These are phyloP conservation scores for Turnera subulata DNA, from an alignment of 345 rosid genomes.

Conservation along the genomic window DNA sequence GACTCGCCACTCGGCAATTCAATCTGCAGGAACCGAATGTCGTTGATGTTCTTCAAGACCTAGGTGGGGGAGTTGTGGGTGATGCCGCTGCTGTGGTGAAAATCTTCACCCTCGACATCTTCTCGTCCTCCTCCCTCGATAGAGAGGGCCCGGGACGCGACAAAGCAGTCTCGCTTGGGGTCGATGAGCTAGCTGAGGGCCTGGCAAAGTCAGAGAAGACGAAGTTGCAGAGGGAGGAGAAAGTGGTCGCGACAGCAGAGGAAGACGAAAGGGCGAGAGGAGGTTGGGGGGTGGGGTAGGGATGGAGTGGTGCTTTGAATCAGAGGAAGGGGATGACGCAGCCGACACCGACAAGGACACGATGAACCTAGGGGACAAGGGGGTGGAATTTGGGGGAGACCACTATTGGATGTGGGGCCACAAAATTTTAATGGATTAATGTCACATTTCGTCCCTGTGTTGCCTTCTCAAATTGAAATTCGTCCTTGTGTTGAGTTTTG, in stretches of 20 bases:
- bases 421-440: too few species aligned
- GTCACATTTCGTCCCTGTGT: too few species aligned
- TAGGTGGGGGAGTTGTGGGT: constrained; percentile 96
- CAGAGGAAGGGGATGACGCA: constrained; percentile 60
- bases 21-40: constrained; percentile 77
- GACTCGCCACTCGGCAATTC: constrained; percentile 87
- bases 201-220: constrained; percentile 60
- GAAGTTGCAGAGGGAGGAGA: constrained; percentile 48
- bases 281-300: too few species aligned
- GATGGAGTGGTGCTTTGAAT: too few species aligned
- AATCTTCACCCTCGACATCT: constrained; percentile 47
- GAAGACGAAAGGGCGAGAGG: constrained; percentile 41
- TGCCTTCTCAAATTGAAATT: too few species aligned
- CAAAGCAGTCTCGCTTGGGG: constrained; percentile 29
- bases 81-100: constrained; percentile 63
- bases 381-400: constrained; percentile 74
- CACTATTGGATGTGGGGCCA: too few species aligned
- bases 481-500: too few species aligned
- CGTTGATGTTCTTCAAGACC: constrained; percentile 80
- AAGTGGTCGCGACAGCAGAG: constrained; percentile 6
- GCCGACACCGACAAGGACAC: constrained; percentile 84
- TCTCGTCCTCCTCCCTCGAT: too few species aligned
- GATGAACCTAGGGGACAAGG: constrained; percentile 71
- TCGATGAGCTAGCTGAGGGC: constrained; percentile 64
- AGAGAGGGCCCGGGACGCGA: constrained; percentile 19